Evolutionary conservation across 352 stramenopile species (phyloP), one percentile per base, ranked within the genome.

Genomic region (Stephanocyclus meneghinianus): DNA sequence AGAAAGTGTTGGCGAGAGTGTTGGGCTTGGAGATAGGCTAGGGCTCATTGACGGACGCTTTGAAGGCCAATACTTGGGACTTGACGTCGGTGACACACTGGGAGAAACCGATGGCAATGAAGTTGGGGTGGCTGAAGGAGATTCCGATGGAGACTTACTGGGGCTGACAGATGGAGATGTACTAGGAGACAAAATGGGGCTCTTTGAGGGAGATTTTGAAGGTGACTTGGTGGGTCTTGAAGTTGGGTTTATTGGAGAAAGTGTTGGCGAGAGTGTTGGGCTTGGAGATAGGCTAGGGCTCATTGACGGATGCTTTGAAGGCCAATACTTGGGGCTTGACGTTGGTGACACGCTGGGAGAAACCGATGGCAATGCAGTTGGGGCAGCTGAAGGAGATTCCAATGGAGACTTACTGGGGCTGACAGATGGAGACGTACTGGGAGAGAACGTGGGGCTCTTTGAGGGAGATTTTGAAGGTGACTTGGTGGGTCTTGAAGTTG

Each of bases 91-190:
- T n/a, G n/a, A n/a, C n/a, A n/a, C n/a, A n/a, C n/a, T n/a, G n/a
- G n/a, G n/a, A n/a, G n/a, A n/a, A n/a, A n/a, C n/a, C n/a, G n/a
- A 70, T 73, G 2, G 60, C 68, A 29, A 2, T 6, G 48, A 26
- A 26, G 48, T 56, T 26, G 48, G 48, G 4, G 15, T 10, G 4
- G 15, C 26, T 10, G 8, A 26, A 26, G 48, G 7, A 9, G 8
- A 26, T 10, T 10, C 7, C 16, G 16, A 26, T 9, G 8, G 8
- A 21, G 48, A 9, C 16, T 7, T 4, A 56, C 48, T 56, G 8
- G 8, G 8, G 16, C 8, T 26, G 15, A n/a, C 8, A 56, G 26
- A 56, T 56, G 48, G 26, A 21, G 8, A 26, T 26, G 7, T 9
- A 18, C 48, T 56, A 9, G 15, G 37, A 2, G 37, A 63, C 44